These are phyloP conservation scores for Penicillium lividum DNA, from an alignment of 495 filamentous ascomycete genomes.

Conservation along the genomic window DNA sequence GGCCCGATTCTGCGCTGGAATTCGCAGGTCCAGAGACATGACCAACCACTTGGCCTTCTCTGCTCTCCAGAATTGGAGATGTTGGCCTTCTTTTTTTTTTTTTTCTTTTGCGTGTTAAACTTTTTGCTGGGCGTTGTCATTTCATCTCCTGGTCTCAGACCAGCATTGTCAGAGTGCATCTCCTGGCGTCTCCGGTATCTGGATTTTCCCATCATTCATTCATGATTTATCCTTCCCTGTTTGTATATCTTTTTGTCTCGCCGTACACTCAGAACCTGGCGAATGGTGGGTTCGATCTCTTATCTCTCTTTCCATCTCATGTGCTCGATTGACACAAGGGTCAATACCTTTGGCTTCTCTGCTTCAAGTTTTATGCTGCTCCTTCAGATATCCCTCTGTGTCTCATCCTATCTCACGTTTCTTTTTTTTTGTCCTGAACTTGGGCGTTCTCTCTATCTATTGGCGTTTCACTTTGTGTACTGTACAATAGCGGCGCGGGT, in stretches of 20 bases:
- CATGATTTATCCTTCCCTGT: neutral
- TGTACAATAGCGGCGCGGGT: conserved; percentile 30
- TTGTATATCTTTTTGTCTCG: conserved; percentile 11
- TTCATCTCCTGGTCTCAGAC: conserved; percentile 10
- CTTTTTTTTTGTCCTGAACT: conserved; percentile 5
- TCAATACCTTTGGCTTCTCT: conserved; percentile 4
- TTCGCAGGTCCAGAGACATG: neutral
- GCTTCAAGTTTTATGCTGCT: conserved; percentile 19
- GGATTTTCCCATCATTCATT: conserved; percentile 8
- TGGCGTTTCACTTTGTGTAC: conserved; percentile 21
- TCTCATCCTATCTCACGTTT: conserved; percentile 20
- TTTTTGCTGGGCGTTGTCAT: conserved; percentile 3
- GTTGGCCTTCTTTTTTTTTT: neutral
- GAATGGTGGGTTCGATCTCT: conserved; percentile 9
- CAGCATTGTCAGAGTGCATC: conserved; percentile 25
- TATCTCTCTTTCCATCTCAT: conserved; percentile 7
- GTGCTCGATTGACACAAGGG: conserved; percentile 5
- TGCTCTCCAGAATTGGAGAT: neutral
- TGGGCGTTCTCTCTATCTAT: conserved; percentile 5
- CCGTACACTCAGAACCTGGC: conserved; percentile 10
- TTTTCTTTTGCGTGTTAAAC: conserved; percentile 5
- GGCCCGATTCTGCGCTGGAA: conserved; percentile 18
- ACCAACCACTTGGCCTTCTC: neutral
- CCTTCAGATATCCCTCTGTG: conserved; percentile 27
- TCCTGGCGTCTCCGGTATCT: conserved; percentile 19